Conservation (phyloP, 2,329 filamentous ascomycete genomes). For the Colletotrichum orbiculare region DNA sequence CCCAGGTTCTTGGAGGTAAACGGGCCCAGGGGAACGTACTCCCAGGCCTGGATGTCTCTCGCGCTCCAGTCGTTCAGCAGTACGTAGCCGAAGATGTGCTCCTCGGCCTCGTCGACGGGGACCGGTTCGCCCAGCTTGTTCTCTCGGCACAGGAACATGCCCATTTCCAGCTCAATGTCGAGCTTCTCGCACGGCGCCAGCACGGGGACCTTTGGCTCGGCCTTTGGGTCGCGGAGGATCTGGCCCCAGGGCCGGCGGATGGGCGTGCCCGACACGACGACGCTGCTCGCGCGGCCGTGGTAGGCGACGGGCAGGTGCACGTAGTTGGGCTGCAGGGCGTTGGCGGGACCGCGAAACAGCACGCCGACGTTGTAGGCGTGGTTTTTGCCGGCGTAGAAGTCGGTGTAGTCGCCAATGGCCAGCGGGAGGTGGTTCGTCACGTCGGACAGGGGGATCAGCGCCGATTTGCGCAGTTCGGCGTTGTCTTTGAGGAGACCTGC, state of each 20-base stretch:
- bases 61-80: slow-evolving; percentile 74
- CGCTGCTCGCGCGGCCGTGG: slow-evolving; percentile 80
- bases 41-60: slow-evolving; percentile 70
- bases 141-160: slow-evolving; percentile 75
- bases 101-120: slow-evolving; percentile 72
- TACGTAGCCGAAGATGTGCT: slow-evolving; percentile 78
- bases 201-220: slow-evolving; percentile 65
- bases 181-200: slow-evolving; percentile 70
- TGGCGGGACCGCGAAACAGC: slow-evolving; percentile 78
- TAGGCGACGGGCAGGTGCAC: slow-evolving; percentile 84
- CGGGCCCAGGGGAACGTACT: slow-evolving; percentile 71
- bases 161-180: slow-evolving; percentile 84
- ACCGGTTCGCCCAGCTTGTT: slow-evolving; percentile 77
- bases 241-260: slow-evolving; percentile 80
- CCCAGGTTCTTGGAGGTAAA: slow-evolving; percentile 72
- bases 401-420: slow-evolving; percentile 84
- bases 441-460: slow-evolving; percentile 49
- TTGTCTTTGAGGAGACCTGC: slow-evolving; percentile 50
- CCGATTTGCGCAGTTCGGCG: slow-evolving; percentile 42
- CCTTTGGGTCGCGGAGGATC: slow-evolving; percentile 65
- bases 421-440: slow-evolving; percentile 79
- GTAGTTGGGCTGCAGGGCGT: slow-evolving; percentile 85
- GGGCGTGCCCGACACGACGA: slow-evolving; percentile 79
- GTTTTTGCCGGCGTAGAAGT: slow-evolving; percentile 84
- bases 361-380: slow-evolving; percentile 78